phyloP scores from a whole-genome alignment of 2,329 filamentous ascomycete species.

The Cephalotrichum gorgonifer region DNA sequence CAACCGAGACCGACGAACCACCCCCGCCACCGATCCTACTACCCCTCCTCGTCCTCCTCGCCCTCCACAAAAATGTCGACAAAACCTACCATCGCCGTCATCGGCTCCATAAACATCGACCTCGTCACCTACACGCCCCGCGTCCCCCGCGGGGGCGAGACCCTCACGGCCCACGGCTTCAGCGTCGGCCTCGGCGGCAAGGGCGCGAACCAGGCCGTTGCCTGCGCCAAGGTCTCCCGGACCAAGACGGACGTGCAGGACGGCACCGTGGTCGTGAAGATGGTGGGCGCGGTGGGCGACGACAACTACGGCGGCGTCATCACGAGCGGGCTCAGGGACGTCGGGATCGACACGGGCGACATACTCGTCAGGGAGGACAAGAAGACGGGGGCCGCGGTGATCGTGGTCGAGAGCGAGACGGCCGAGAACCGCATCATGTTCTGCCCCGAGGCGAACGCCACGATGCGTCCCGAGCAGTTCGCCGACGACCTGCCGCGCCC shows the following conservation, averaged over 20 bases:
- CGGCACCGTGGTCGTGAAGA: conserved; percentile 39
- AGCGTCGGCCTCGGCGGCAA: conserved; percentile 80
- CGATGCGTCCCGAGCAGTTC: conserved; percentile 26
- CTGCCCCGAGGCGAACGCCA: conserved; percentile 59
- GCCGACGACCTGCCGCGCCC: conserved; percentile 17
- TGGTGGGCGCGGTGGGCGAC: conserved; percentile 65
- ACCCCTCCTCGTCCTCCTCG: neutral
- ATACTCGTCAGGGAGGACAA: conserved; percentile 32
- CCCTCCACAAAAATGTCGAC: neutral
- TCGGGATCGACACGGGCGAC: conserved; percentile 51
- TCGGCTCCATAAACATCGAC: conserved; percentile 84
- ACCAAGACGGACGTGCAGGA: conserved; percentile 22
- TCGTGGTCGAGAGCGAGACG: conserved; percentile 62
- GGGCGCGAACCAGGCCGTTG: conserved; percentile 90
- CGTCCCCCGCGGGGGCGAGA: conserved; percentile 77
- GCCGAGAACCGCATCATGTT: conserved; percentile 72
- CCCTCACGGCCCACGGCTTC: conserved; percentile 64
- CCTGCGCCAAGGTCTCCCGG: conserved; percentile 71
- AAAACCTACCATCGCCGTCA: conserved; percentile 23
- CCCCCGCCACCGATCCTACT: neutral
- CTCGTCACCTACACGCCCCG: conserved; percentile 81
- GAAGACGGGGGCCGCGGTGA: conserved; percentile 63
- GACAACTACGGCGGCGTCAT: conserved; percentile 56
- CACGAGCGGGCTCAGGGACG: conserved; percentile 42
- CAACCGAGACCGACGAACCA: too few relatives aligned